A percentile compares a stretch with the other conserved stretches of the same genome.
Conservation (phyloP, 495 filamentous ascomycete genomes). For the Podospora fimiseda region DNA sequence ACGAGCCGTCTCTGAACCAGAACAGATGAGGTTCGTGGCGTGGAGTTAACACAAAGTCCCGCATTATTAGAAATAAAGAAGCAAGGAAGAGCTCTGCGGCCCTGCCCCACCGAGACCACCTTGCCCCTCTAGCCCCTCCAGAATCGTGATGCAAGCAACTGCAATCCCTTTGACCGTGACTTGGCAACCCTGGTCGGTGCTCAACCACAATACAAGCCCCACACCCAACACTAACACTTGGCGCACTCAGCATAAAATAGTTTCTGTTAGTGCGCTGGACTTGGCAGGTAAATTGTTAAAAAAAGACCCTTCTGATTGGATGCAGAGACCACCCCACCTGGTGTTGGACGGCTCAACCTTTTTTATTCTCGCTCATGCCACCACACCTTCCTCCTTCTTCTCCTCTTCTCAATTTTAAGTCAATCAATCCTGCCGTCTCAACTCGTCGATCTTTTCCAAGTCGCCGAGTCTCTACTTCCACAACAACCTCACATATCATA, state of each 20-base stretch:
- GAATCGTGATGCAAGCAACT: constrained; percentile 25
- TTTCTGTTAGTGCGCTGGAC: no score
- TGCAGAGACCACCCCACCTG: constrained; percentile 22
- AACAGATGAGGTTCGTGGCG: not conserved
- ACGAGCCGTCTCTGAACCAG: not conserved
- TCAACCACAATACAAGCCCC: no score
- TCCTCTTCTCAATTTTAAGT: constrained; percentile 10
- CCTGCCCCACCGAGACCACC: constrained; percentile 11
- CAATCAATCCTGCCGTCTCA: not conserved
- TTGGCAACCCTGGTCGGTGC: no score
- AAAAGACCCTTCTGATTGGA: no score
- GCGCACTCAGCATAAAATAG: constrained; percentile 5
- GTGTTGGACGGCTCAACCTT: constrained; percentile 18
- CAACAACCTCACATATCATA: constrained; percentile 3
- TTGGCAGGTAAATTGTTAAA: no score
- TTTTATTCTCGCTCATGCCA: constrained; percentile 36
- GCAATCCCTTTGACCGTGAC: no score
- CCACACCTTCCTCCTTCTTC: constrained; percentile 14
- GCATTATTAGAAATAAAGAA: constrained; percentile 14
- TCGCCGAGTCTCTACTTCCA: not conserved
- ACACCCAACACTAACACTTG: no score
- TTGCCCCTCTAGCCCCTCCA: not conserved
- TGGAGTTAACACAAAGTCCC: constrained; percentile 16
- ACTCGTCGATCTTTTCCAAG: constrained; percentile 1
- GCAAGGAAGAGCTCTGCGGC: constrained; percentile 5